Evolutionary conservation across 116 monocot genomes (phyloP).

Genomic region (Dioscorea cayenensis): DNA sequence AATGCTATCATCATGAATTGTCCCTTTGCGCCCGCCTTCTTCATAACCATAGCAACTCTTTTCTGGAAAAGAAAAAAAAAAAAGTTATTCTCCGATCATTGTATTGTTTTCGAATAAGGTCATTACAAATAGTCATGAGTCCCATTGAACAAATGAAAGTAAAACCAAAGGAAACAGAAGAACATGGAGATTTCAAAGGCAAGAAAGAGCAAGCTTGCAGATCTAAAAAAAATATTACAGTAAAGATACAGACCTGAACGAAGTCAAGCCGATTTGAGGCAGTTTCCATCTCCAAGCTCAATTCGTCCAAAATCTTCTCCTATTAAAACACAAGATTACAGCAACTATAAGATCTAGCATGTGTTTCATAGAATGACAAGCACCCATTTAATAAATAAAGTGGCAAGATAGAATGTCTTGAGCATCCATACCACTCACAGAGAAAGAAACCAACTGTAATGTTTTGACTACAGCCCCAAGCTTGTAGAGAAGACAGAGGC

Average conservation of each 20-base stretch:
- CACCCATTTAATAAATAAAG: too few species aligned
- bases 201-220: background rate
- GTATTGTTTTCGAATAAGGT: background rate
- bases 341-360: background rate
- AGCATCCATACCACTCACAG: background rate
- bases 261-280: slow-evolving; percentile 86
- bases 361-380: background rate
- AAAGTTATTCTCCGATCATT: background rate
- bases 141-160: background rate
- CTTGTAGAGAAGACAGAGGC: background rate
- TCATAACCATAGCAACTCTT: slow-evolving; percentile 71
- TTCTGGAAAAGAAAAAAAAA: slow-evolving; percentile 37
- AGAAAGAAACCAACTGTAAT: background rate
- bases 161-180: background rate
- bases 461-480: background rate
- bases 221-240: background rate
- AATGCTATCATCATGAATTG: slow-evolving; percentile 67
- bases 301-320: slow-evolving; percentile 81
- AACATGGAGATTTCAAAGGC: too few species aligned
- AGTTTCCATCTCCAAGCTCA: slow-evolving; percentile 82
- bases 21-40: slow-evolving; percentile 70
- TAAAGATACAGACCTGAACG: slow-evolving; percentile 55
- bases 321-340: slow-evolving; percentile 15
- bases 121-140: background rate
- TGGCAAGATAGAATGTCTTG: background rate